Evolutionary conservation across 2,329 filamentous ascomycete genomes (phyloP).

Genomic region (Clarireedia hainanense): DNA sequence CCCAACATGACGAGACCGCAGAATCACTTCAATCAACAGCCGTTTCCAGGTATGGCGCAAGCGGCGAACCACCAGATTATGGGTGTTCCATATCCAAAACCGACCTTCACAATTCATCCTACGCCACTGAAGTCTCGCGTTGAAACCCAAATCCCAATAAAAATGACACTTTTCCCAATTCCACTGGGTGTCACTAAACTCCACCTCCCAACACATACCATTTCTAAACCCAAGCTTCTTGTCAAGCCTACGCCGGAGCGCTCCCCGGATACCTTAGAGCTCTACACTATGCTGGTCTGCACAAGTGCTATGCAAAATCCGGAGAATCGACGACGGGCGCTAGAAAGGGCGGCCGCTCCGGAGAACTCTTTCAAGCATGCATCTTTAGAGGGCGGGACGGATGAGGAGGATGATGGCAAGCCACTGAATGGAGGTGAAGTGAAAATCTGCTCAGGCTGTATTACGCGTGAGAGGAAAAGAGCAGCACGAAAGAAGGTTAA

Average conservation of each 20-base stretch:
- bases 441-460: constrained; percentile 85
- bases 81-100: constrained; percentile 25
- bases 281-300: constrained; percentile 78
- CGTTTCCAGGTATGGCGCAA: constrained; percentile 17
- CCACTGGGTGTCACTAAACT: constrained; percentile 71
- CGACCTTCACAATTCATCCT: constrained; percentile 51
- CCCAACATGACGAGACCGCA: constrained; percentile 14
- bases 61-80: constrained; percentile 20
- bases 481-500: constrained; percentile 89
- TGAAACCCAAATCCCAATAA: constrained; percentile 91
- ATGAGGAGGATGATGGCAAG: constrained; percentile 47
- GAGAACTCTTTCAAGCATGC: constrained; percentile 11
- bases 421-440: constrained; percentile 89
- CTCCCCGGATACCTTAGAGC: constrained; percentile 66
- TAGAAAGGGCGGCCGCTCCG: constrained; percentile 34
- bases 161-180: constrained; percentile 67
- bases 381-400: constrained; percentile 24
- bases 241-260: constrained; percentile 61
- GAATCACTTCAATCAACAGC: constrained; percentile 10
- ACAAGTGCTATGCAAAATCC: constrained; percentile 82
- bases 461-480: constrained; percentile 82
- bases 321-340: constrained; percentile 56
- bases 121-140: constrained; percentile 80
- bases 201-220: constrained; percentile 81
- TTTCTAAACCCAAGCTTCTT: constrained; percentile 88